phyloP scores from a whole-genome alignment of 768 basidiomycete species.

The Lactarius deliciosus region DNA sequence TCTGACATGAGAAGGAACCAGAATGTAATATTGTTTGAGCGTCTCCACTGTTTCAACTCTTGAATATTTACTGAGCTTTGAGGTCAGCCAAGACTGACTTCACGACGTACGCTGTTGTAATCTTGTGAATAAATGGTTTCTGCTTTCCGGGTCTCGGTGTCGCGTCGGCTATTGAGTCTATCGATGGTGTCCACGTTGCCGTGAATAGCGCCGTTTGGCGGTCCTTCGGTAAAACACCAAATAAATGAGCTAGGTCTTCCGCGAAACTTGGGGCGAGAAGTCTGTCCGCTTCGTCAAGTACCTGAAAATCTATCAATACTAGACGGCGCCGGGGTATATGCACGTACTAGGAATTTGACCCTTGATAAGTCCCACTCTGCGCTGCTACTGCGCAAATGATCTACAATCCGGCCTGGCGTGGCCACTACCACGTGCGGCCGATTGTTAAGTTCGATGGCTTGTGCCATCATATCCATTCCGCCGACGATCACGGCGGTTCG shows the following conservation, averaged over 20 bases:
- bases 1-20: conserved; percentile 92
- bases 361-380: conserved; percentile 82
- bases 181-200: conserved; percentile 86
- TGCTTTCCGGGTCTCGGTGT: conserved; percentile 79
- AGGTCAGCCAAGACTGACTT: background rate
- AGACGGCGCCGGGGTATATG: background rate
- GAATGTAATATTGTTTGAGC: conserved; percentile 84
- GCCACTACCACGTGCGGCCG: conserved; percentile 94
- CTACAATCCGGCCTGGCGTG: conserved; percentile 93
- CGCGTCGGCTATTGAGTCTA: conserved; percentile 72
- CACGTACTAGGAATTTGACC: conserved; percentile 78
- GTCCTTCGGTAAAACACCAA: conserved; percentile 71
- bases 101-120: conserved; percentile 61
- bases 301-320: conserved; percentile 43
- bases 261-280: conserved; percentile 88
- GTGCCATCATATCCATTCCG: conserved; percentile 97
- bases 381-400: conserved; percentile 76
- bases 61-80: conserved; percentile 24
- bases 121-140: conserved; percentile 83
- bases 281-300: conserved; percentile 96
- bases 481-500: conserved; percentile 90
- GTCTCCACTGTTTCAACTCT: conserved; percentile 90
- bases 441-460: conserved; percentile 81
- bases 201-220: conserved; percentile 98
- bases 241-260: conserved; percentile 77